Percentiles rank a stretch among this genome's conserved stretches.
These are phyloP conservation scores for Diaporthe sp. DNA, from an alignment of 2,329 filamentous ascomycete genomes.

Conservation along the genomic window DNA sequence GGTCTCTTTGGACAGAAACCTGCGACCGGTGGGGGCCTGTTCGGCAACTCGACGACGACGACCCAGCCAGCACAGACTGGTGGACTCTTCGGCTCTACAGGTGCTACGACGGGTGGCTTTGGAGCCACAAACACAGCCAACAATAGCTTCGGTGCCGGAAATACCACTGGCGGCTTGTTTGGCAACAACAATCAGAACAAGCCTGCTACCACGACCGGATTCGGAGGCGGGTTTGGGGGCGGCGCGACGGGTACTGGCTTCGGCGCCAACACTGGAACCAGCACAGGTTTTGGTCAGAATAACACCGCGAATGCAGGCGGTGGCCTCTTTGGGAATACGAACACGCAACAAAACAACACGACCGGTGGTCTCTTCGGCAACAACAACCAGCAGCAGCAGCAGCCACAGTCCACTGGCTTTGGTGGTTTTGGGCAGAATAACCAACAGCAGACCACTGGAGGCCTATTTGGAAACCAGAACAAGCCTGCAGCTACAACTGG, in stretches of 20 bases:
- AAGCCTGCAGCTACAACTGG: constrained; percentile 40
- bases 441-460: constrained; percentile 50
- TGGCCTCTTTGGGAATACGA: constrained; percentile 49
- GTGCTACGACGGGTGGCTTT: constrained; percentile 45
- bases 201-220: constrained; percentile 37
- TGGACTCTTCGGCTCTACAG: constrained; percentile 55
- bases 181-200: constrained; percentile 44
- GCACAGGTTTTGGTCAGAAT: constrained; percentile 51
- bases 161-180: constrained; percentile 49
- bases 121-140: constrained; percentile 42
- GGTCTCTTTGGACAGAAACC: constrained; percentile 53
- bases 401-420: constrained; percentile 57
- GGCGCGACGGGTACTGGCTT: constrained; percentile 47
- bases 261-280: constrained; percentile 47
- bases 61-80: constrained; percentile 44
- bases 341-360: constrained; percentile 49
- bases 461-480: constrained; percentile 37
- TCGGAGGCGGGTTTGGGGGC: constrained; percentile 41
- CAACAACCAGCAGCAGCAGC: constrained; percentile 49
- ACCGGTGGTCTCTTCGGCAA: constrained; percentile 44
- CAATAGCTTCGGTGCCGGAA: constrained; percentile 34
- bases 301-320: constrained; percentile 49
- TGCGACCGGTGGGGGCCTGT: constrained; percentile 41
- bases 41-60: constrained; percentile 53
- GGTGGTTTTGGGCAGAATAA: constrained; percentile 55